Base-by-base conservation (phyloP, 169 alveolate genomes). In the Eimeria falciformis region DNA sequence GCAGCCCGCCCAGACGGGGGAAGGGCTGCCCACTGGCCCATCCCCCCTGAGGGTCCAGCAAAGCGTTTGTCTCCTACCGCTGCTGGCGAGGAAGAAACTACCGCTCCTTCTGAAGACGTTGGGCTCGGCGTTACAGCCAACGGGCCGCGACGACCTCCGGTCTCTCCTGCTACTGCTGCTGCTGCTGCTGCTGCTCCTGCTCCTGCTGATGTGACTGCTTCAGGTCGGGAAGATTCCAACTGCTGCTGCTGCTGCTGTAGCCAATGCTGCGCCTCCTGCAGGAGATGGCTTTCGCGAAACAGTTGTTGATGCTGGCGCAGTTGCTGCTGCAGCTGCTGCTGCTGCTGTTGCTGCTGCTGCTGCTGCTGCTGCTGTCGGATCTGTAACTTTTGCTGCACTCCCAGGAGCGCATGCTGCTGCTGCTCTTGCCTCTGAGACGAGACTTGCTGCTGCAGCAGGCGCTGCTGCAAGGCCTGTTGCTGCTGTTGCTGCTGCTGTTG, bases 281-380 rank as follows among this genome's bases (percentile, higher is more conserved):
- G 73, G 33, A 21, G 68, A 21, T 12, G 29, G 21, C 88, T 25
- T 33, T 37, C 18, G 17, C 55, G 33, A 46, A 18, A 21, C 25
- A 23, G 37, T 6, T 5, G 46, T 53, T 5, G 73, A 33, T 56
- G 90, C 53, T 27, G 33, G 21, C 9, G 90, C 56, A 6, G 58
- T 3, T 6, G 75, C 25, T 29, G 58, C 33, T 9, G 90, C 56
- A 40, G 62, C 53, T 17, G 37, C 75, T 11, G 73, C 23, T 27
- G 90, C 21, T 37, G 83, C 81, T 47, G 73, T 50, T 21, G 55
- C 79, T 56, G 62, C 62, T 62, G 75, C 75, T 62, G 75, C 75
- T 25, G 90, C 90, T 27, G 56, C 88, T 79, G 88, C 53, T 53
- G 53, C 55, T 53, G 50, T 3, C 25, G 37, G 9, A 5, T 12